Base-by-base conservation (phyloP, 768 basidiomycete species). In the Russula brevipes region DNA sequence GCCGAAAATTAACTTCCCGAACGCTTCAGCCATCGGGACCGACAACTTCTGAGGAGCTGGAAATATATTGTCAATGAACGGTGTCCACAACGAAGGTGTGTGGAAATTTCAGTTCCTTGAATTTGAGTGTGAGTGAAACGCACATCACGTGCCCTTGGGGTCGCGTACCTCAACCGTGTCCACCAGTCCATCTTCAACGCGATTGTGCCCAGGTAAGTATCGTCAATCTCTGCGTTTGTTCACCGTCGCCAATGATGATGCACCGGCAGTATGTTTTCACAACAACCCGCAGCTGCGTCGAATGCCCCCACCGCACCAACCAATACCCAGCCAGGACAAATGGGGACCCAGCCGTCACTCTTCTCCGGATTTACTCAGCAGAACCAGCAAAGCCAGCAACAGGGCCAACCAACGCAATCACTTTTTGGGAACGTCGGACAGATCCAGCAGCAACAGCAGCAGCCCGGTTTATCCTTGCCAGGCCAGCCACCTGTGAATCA, bases 331-430 rank as follows among this genome's bases (percentile, higher is more conserved):
- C 50, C 54, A 44, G 54, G 54, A 38, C 44, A 54, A 19, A 14
- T 46, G 3, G 38, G 30, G 0, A 11, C 52, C 3, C 63, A 54
- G 60, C 24, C 69, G 65, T 54, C 71, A 68, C 58, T 56, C 39
- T 61, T 61, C 47, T 50, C 60, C 24, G 47, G 54, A 6, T 61
- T 61, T 33, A 47, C 47, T 19, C 69, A 71, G 45, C 70, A 70
- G 11, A 14, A 39, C 39, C 69, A 71, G 41, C 70, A 70, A 44
- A 14, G 47, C 39, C 69, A 71, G 41, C 70, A 70, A 44, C 74
- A 74, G 60, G 45, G 51, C 11, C 74, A 73, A 63, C 68, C 70
- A 17, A 42, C 72, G 6, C 70, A 54, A 9, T 68, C 71, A 46
- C 60, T 74, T 14, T 73, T 73, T 60, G 71, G 71, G 1, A 63